These are phyloP conservation scores for Oryza punctata DNA, from an alignment of 176 grass and related monocot species.

Conservation along the genomic window DNA sequence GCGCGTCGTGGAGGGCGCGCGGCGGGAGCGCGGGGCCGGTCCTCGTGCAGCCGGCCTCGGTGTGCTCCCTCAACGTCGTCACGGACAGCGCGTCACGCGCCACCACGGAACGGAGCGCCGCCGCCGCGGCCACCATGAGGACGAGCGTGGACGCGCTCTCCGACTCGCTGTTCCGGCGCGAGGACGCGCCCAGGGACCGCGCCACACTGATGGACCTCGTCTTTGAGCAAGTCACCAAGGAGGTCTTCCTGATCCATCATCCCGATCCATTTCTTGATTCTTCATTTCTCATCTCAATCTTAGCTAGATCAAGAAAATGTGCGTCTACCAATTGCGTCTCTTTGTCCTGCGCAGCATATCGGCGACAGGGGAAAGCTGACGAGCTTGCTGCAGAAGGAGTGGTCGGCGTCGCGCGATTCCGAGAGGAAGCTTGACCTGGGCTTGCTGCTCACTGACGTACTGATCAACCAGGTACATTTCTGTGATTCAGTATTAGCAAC, in stretches of 20 bases:
- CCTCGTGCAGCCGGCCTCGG: neutral
- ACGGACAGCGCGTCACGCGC: neutral
- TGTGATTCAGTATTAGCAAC: neutral
- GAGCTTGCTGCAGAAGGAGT: conserved; percentile 50
- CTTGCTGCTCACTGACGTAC: conserved; percentile 49
- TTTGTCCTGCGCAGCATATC: conserved; percentile 24
- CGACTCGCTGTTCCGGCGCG: conserved; percentile 52
- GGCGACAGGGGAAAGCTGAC: conserved; percentile 33
- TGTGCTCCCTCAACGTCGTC: conserved; percentile 35
- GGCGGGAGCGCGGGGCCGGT: conserved; percentile 10
- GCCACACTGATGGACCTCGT: conserved; percentile 63
- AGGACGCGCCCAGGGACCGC: conserved; percentile 42
- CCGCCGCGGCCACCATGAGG: conserved; percentile 4
- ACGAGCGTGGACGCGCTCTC: conserved; percentile 56
- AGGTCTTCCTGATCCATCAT: conserved; percentile 31
- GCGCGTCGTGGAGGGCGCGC: conserved; percentile 40
- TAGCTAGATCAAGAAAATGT: neutral
- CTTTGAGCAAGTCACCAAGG: conserved; percentile 68
- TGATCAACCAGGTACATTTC: conserved; percentile 62
- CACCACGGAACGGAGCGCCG: neutral
- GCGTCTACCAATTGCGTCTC: neutral
- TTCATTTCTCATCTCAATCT: neutral
- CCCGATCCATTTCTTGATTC: neutral
- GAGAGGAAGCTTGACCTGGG: conserved; percentile 45
- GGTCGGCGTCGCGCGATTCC: neutral